Conservation (phyloP, 2,329 filamentous ascomycete species). For the Fusarium buxicola region DNA sequence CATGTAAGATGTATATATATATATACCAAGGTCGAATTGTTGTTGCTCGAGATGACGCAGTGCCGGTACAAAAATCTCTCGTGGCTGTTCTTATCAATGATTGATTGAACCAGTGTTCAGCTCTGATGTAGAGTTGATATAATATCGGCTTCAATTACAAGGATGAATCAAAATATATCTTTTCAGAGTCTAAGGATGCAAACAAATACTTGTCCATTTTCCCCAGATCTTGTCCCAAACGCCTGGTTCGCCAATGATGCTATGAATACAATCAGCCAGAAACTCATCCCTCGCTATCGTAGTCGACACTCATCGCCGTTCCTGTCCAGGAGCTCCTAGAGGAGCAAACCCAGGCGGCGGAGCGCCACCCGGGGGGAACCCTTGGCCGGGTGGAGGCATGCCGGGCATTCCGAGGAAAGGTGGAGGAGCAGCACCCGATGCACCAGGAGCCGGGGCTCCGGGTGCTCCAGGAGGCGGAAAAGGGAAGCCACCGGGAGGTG, state of each 20-base stretch:
- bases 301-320: slow-evolving; percentile 50
- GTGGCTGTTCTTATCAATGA: slow-evolving; percentile 4
- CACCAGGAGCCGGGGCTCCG: slow-evolving; percentile 43
- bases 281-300: slow-evolving; percentile 12
- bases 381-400: slow-evolving; percentile 56
- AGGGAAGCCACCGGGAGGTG: slow-evolving; percentile 42
- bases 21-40: slow-evolving; percentile 28
- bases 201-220: slow-evolving; percentile 23
- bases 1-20: slow-evolving; percentile 35
- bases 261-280: slow-evolving; percentile 36
- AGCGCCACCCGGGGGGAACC: slow-evolving; percentile 54
- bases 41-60: slow-evolving; percentile 18
- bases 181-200: slow-evolving; percentile 11
- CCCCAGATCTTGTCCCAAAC: slow-evolving; percentile 44
- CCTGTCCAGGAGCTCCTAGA: slow-evolving; percentile 53
- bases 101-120: neutral
- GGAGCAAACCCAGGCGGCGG: slow-evolving; percentile 52
- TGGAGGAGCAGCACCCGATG: slow-evolving; percentile 45
- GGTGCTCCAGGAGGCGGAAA: slow-evolving; percentile 55
- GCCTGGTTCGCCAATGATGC: slow-evolving; percentile 49
- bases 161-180: slow-evolving; percentile 8
- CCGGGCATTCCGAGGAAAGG: slow-evolving; percentile 51
- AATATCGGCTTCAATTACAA: neutral
- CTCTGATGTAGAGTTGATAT: neutral
- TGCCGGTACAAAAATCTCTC: slow-evolving; percentile 11